Evolutionary conservation across 176 grass and related monocot species (phyloP), one percentile per base, ranked within the genome.

Genomic region (Typha latifolia): DNA sequence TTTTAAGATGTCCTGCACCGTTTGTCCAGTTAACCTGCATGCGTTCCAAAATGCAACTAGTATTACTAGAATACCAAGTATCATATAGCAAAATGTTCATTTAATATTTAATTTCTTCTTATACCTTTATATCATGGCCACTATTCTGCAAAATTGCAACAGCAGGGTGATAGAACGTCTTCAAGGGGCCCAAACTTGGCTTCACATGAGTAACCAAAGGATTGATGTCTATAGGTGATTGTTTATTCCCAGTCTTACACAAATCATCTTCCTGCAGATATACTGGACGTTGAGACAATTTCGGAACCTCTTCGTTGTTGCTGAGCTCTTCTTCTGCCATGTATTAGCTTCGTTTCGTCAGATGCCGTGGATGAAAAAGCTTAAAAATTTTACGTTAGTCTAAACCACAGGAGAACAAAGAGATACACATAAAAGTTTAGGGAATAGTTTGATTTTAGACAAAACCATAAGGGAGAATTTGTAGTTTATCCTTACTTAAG

Each of bases 1-100:
- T 50, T 16, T 8, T 4, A 32, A 74, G 23, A 51, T 4, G 0
- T 3, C 71, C 71, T 11, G 71, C 61, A 11, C 47, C 22, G 12
- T 5, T 1, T 15, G 26, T 74, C 71, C 71, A 74, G 20, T 52
- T 74, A 26, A 74, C 71, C 71, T 68, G 16, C 12, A 23, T 48
- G 14, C 31, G 16, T 32, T 9, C 16, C 8, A 7, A 48, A 11
- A 14, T 15, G 4, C 1, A 48, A 14, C 9, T 8, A 14, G 49
- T 48, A 13, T n/a, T 22, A 21, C 48, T 24, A 49, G n/a, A 5
- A 15, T 18, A 2, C 3, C 5, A 12, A 32, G 4, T 22, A 20
- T 29, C 2, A 3, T 1, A 19, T 14, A 19, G 23, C 18, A 21
- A 56, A 12, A 12, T 12, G 20, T n/a, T 37, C 4, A 3, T 4